Evolutionary conservation across 805 yeast genomes (phyloP), one percentile per base, ranked within the genome.

Genomic region (Kuraishia capsulata): DNA sequence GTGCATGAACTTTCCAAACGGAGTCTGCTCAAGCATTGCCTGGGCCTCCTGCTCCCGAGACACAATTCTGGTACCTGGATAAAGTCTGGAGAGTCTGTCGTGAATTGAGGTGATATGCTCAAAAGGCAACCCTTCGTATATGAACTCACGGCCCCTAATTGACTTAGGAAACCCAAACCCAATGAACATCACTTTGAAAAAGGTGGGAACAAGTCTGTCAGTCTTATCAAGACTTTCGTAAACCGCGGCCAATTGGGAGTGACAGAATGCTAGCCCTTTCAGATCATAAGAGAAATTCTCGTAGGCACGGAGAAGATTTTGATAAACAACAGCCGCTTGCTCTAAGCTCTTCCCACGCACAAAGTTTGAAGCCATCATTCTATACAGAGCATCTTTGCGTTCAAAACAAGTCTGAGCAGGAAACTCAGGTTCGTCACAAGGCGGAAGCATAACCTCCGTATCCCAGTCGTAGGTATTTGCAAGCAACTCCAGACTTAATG

Each of bases 31-130:
- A 39, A 62, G 53, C 40, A 78, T 57, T 37, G 60, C 64, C 37
- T 60, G 62, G 1, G 84, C 82, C 43, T 78, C 80, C 5, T 66
- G 67, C 38, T 62, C 66, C 43, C 65, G 72, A 20, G 77, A 63
- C 26, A 86, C 64, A 38, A 86, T 74, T 40, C 80, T 72, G 1
- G 95, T 85, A 37, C 95, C 95, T 21, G 92, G 94, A 56, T 85
- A 83, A 35, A 83, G 58, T 50, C 78, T 73, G 48, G 80, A 69
- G 42, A 88, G 62, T 47, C 95, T 67, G 49, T 80, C 84, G 49
- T 82, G 87, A 54, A 87, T 82, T 3, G 90, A 78, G 2, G 88
- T 77, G 42, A 87, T 78, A 56, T 84, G 92, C 54, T 87, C 96
- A 61, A 83, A 87, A 23, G 95, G 87, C 38, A 76, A 66, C 4